Conservation (phyloP, 139 green algal species). For the Spirogloea muscicola region DNA sequence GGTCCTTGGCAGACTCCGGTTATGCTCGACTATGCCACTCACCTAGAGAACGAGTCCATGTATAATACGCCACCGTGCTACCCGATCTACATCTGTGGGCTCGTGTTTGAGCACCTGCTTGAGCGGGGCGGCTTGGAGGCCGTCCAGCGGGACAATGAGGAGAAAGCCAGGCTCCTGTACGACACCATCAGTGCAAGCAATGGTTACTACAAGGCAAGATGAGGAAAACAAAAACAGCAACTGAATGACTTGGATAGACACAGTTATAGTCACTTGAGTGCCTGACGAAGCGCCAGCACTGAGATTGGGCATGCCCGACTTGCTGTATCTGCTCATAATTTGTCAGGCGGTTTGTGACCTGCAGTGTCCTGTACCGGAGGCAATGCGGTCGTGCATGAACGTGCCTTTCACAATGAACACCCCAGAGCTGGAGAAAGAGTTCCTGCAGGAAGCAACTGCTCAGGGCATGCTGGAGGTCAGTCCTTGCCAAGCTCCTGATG, state of each 20-base stretch:
- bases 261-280: background rate
- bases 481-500: no score
- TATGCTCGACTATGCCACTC: conserved; percentile 92
- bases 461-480: conserved; percentile 38
- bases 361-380: conserved; percentile 73
- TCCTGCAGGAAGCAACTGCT: conserved; percentile 66
- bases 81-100: conserved; percentile 94
- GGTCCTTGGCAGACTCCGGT: conserved; percentile 70
- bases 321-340: no score
- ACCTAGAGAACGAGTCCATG: conserved; percentile 85
- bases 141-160: conserved; percentile 64
- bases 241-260: background rate
- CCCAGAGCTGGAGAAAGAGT: conserved; percentile 78
- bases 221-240: background rate
- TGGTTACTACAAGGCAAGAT: conserved; percentile 46
- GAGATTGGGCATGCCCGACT: no score
- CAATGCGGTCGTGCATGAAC: conserved; percentile 91
- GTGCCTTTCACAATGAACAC: conserved; percentile 96
- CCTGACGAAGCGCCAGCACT: conserved; percentile 8
- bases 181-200: conserved; percentile 55
- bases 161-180: conserved; percentile 85
- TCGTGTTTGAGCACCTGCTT: conserved; percentile 93
- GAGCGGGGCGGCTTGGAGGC: conserved; percentile 62
- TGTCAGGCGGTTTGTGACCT: no score
- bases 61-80: conserved; percentile 99